Percentiles rank a stretch among this genome's conserved stretches.
These are phyloP conservation scores for Epithemia pelagica DNA, from an alignment of 108 stramenopile species.

Conservation along the genomic window DNA sequence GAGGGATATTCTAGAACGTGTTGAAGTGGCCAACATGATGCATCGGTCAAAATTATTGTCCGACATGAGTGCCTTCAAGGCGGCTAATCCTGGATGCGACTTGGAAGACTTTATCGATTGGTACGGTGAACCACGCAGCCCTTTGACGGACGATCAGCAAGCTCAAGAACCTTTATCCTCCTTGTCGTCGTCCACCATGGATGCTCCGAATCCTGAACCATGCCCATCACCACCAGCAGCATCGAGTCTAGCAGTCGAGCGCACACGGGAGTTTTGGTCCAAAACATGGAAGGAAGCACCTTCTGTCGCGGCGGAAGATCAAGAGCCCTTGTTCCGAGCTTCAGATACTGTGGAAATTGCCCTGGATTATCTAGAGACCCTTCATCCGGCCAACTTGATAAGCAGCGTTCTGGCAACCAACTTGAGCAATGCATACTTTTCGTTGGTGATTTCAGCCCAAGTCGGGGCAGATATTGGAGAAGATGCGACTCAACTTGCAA, in stretches of 20 bases:
- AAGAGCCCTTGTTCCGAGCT: constrained; percentile 73
- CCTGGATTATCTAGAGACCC: constrained; percentile 71
- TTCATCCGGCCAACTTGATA: constrained; percentile 76
- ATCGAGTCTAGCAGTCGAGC: constrained; percentile 50
- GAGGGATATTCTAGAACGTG: constrained; percentile 29
- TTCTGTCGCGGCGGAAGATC: constrained; percentile 60
- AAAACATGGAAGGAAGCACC: constrained; percentile 67
- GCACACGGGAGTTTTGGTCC: constrained; percentile 74
- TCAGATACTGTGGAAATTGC: constrained; percentile 68
- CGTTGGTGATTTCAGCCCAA: constrained; percentile 41
- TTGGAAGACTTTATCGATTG: constrained; percentile 79
- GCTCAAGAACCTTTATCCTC: neutral
- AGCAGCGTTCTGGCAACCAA: constrained; percentile 77
- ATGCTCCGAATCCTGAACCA: neutral
- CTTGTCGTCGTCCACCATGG: constrained; percentile 11
- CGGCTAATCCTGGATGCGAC: constrained; percentile 63
- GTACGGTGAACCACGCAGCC: constrained; percentile 80
- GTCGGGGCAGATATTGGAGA: constrained; percentile 11
- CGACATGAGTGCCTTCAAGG: constrained; percentile 86
- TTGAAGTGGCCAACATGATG: constrained; percentile 60
- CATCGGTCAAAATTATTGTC: constrained; percentile 73
- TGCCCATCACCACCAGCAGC: no score
- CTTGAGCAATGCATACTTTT: constrained; percentile 56
- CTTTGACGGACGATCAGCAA: constrained; percentile 57
- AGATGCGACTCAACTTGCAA: constrained; percentile 31